Percentiles rank a stretch among this genome's conserved stretches.
phyloP scores from a whole-genome alignment of 495 filamentous ascomycete species.

The Neurospora terricola region DNA sequence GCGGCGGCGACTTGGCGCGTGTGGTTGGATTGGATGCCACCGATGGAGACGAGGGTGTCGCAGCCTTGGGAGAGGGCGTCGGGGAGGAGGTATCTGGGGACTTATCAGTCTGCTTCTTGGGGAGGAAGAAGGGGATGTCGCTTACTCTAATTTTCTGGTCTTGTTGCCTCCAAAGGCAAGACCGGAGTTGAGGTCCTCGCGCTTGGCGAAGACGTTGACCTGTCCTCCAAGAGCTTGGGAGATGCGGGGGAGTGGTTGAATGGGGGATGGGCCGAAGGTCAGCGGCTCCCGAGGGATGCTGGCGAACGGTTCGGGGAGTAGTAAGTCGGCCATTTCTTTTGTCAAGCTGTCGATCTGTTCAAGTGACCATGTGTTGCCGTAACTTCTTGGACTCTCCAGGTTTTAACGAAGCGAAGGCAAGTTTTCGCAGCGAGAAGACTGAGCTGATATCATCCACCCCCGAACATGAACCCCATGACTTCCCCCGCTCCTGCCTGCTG shows the following conservation, averaged over 20 bases:
- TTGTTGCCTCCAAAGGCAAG: slow-evolving; percentile 60
- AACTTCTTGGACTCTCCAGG: too few relatives aligned
- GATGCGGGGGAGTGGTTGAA: slow-evolving; percentile 50
- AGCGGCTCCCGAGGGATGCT: slow-evolving; percentile 44
- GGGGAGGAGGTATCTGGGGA: slow-evolving; percentile 42
- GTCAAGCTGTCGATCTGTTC: neutral
- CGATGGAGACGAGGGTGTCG: slow-evolving; percentile 51
- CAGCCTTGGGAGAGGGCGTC: slow-evolving; percentile 44
- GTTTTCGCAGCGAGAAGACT: neutral
- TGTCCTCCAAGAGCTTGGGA: slow-evolving; percentile 41
- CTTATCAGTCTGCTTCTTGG: too few relatives aligned
- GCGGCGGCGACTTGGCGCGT: slow-evolving; percentile 53
- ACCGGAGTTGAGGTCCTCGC: slow-evolving; percentile 53
- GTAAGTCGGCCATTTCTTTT: slow-evolving; percentile 16
- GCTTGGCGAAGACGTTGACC: slow-evolving; percentile 50
- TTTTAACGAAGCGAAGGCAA: neutral
- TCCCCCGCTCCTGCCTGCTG: neutral
- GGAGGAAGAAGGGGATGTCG: too few relatives aligned
- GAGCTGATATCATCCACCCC: neutral
- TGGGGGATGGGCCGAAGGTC: slow-evolving; percentile 50
- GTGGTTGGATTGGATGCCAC: slow-evolving; percentile 58
- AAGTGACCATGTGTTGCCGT: neutral
- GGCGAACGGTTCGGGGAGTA: slow-evolving; percentile 48
- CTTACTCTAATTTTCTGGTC: slow-evolving; percentile 53
- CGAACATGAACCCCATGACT: neutral